phyloP scores from a whole-genome alignment of 2,329 filamentous ascomycete species.

The Neofusicoccum sp. region DNA sequence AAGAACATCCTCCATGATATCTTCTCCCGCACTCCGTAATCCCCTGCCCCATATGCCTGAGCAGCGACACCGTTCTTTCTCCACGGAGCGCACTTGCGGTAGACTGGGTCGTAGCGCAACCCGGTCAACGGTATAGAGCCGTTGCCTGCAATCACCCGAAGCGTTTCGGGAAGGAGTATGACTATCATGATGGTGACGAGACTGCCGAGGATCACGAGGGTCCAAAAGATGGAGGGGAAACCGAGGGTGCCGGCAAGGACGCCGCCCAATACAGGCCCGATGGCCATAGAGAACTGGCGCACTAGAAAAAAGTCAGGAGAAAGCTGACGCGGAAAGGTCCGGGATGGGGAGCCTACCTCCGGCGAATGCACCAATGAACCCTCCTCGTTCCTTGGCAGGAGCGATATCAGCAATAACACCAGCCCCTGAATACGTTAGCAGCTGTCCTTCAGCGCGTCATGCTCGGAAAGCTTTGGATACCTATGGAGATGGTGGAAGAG shows the following conservation, averaged over 20 bases:
- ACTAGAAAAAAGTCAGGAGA: neutral
- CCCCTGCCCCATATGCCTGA: neutral
- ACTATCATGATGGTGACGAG: constrained; percentile 34
- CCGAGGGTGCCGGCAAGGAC: constrained; percentile 47
- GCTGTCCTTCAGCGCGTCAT: neutral
- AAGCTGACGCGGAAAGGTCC: neutral
- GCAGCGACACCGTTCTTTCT: neutral
- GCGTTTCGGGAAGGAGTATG: constrained; percentile 41
- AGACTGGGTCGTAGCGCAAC: neutral
- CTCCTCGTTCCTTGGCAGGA: constrained; percentile 4
- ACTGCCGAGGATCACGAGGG: constrained; percentile 49
- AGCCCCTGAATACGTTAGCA: neutral
- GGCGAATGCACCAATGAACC: constrained; percentile 11
- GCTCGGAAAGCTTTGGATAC: constrained; percentile 34
- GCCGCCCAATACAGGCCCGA: constrained; percentile 54
- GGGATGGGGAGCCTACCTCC: neutral
- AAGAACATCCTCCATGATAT: neutral
- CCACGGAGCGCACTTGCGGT: neutral
- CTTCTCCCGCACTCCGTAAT: neutral
- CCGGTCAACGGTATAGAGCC: neutral
- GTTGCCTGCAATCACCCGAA: constrained; percentile 27
- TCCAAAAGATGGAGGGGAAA: constrained; percentile 56
- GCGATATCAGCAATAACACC: constrained; percentile 13
- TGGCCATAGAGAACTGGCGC: constrained; percentile 25
- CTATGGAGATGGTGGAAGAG: constrained; percentile 45